Base-by-base conservation (phyloP, 2,329 filamentous ascomycete genomes). In the Aspergillus sp. region DNA sequence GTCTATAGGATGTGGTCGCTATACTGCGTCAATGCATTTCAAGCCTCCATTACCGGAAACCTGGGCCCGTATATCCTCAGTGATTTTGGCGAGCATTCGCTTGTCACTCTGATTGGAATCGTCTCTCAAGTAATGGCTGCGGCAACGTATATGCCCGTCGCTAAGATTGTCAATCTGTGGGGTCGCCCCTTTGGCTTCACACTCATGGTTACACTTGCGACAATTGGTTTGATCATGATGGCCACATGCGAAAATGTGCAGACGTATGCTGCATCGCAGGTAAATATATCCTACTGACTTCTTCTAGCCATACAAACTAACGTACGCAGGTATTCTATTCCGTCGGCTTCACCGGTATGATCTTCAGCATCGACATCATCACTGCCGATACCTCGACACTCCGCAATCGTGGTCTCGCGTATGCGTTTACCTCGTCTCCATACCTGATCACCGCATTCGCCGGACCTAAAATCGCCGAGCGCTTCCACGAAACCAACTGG, bases 381-480 rank as follows among this genome's bases (percentile, higher is more conserved):
- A 82, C 87, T 31, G 84, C 87, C 22, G 88, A 90, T 66, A 86
- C 85, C 0, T 85, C 87, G 0, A 81, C 79, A 6, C 77, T 90
- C 46, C 82, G 81, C 61, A 87, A 89, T 67, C 81, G 88, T 70
- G 84, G 83, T 31, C 78, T 90, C 50, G 84, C 87, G 61, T 84
- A 85, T 61, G 87, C 87, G 1, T 84, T 88, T 64, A 82, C 84
- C 15, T 81, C 79, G 4, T 87, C 87, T 0, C 87, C 88, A 1
- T 88, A 85, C 65, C 85, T 90, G 61, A 83, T 85, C 69, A 88
- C 87, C 3, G 84, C 85, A 0, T 91, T 85, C 71, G 80, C 85
- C 49, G 83, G 86, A 7, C 80, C 85, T 0, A 81, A 79, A 45
- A 81, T 87, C 41, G 83, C 83, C 0, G 75, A 84, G 23, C 76